phyloP scores from a whole-genome alignment of 2,329 filamentous ascomycete species.

The Alternaria hordeiaustralica region DNA sequence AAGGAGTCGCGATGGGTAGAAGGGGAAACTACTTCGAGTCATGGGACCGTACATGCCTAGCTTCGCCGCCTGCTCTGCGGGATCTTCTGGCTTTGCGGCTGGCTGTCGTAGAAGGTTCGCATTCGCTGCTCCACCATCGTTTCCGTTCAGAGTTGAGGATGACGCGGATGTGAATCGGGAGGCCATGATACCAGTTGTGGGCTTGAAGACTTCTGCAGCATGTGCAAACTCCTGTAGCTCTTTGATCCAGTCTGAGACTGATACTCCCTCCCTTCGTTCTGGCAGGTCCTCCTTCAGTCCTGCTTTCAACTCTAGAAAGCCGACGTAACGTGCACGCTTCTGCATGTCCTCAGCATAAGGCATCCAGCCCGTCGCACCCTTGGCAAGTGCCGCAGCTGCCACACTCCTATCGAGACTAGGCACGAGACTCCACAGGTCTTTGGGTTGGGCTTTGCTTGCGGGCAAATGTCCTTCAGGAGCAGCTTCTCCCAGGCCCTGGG shows the following conservation, averaged over 20 bases:
- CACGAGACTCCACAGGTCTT: constrained; percentile 59
- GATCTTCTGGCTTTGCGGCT: constrained; percentile 69
- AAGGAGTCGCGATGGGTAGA: constrained; percentile 82
- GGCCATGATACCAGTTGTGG: constrained; percentile 90
- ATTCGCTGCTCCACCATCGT: constrained; percentile 27
- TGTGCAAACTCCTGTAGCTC: constrained; percentile 81
- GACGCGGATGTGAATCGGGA: constrained; percentile 78
- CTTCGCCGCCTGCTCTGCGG: constrained; percentile 84
- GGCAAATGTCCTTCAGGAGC: constrained; percentile 69
- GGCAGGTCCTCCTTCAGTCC: constrained; percentile 65
- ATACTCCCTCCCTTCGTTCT: constrained; percentile 58
- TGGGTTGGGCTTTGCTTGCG: constrained; percentile 66
- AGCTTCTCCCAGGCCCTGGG: constrained; percentile 76
- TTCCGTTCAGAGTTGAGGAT: constrained; percentile 41
- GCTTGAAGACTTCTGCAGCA: constrained; percentile 82
- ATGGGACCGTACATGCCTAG: constrained; percentile 92
- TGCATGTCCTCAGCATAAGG: constrained; percentile 83
- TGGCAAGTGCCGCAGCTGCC: constrained; percentile 56
- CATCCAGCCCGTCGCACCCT: constrained; percentile 68
- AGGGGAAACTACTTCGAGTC: constrained; percentile 75
- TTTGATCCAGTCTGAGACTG: constrained; percentile 75
- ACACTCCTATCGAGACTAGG: constrained; percentile 50
- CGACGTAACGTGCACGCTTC: constrained; percentile 81
- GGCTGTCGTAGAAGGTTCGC: constrained; percentile 54
- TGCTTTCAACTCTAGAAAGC: constrained; percentile 79